Base-by-base conservation (phyloP, 352 stramenopile species). In the Globisporangium radiosum region DNA sequence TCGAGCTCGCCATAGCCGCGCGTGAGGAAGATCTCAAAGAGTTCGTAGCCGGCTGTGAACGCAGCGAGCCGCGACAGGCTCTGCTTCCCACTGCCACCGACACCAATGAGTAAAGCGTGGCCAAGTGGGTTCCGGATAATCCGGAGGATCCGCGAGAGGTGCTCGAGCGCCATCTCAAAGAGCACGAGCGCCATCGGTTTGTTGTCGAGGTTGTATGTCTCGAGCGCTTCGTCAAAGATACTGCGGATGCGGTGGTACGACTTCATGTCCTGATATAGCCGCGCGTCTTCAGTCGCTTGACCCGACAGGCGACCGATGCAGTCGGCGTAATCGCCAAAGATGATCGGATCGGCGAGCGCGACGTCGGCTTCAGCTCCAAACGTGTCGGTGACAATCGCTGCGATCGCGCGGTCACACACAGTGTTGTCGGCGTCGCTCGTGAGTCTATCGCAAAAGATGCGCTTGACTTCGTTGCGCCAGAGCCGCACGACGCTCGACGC, bases 131-230 rank as follows among this genome's bases (percentile, higher is more conserved):
- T 96, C 5, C 88, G 76, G 45, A 98, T 93, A 57, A 98, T 97
- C 7, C 95, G 85, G 25, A 97, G 67, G 47, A 98, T 94, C 0
- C 93, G 83, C 5, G 84, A 96, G 9, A 98, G 62, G 62, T 98
- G 94, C 59, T 97, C 92, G 3, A 98, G 73, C n/a, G 93, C 94
- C 81, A 96, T 96, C 65, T 98, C 89, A 65, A 98, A 98, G 10
- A 98, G 77, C 5, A 98, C 94, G 5, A 98, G 72, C 14, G 87
- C 89, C 93, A 98, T 97, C 2, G 92, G 88, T 59, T 97, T 98
- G 64, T 97, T 94, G 52, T 98, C 90, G 17, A 94, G 61, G 59
- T 98, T 98, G 78, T 98, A 98, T 9, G 85, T 92, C 59, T 98
- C 92, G 40, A 98, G 67, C 0, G 96, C 88, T 59, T 97, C 89